Base-by-base conservation (phyloP, 768 basidiomycete species). In the Mycena sanguinolenta region DNA sequence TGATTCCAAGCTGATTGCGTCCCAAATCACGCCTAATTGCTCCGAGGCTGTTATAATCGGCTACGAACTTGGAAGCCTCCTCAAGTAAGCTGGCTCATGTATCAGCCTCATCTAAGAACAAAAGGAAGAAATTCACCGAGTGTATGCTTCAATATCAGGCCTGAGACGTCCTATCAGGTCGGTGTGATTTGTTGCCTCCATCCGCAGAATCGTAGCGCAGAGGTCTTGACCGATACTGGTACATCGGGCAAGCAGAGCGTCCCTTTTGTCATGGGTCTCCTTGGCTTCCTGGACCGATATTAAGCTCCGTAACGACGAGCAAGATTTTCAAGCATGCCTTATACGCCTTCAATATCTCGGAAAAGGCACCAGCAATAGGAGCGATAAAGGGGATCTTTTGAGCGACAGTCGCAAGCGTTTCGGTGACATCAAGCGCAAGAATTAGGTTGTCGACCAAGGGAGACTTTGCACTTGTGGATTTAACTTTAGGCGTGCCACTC, bases 271-370 rank as follows among this genome's bases (percentile, higher is more conserved):
- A n/a, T 62, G 21, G 3, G 30, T 17, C 4, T 50, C 46, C 32
- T 62, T 62, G 3, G 46, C 25, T 28, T 66, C 46, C 65, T 66
- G 36, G 23, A 66, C 8, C 17, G 44, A 65, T 4, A 23, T 54
- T 4, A 39, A 62, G 21, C 28, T 4, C 25, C 19, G 42, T 2
- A 50, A 19, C 30, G 16, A 39, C 7, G 42, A 44, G 12, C 42
- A 44, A 17, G 17, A 4, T 9, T 44, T 12, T n/a, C n/a, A n/a
- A 44, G 17, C 38, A 4, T 25, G 46, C 63, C 14, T 57, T 55
- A 30, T 64, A 64, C 32, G n/a, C 54, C 16, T 54, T 64, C 53
- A 64, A 6, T 44, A 64, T 30, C 23, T 46, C 21, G 6, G 39
- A 44, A 10, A 64, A 7, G 30, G 57, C 12, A 17, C 9, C 54